Evolutionary conservation across 2,329 filamentous ascomycete species (phyloP).

Genomic region (Cordyceps farinosa): DNA sequence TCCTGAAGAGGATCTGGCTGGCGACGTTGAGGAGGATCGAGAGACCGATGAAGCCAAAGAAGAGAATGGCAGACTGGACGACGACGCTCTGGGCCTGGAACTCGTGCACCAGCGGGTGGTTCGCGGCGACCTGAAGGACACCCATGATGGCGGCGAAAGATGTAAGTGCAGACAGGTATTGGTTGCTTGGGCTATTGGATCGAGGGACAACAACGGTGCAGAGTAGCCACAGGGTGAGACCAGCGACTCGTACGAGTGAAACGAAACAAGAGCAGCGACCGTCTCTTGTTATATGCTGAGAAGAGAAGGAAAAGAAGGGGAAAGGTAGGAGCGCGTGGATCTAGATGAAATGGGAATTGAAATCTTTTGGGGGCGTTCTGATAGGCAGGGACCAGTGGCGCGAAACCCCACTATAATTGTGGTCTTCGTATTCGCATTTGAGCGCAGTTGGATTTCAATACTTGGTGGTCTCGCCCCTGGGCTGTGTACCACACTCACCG

Average conservation of each 20-base stretch:
- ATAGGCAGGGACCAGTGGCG: slow-evolving; percentile 7
- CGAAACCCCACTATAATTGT: neutral
- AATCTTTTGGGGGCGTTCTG: slow-evolving; percentile 10
- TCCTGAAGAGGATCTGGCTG: slow-evolving; percentile 75
- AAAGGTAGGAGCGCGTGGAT: neutral
- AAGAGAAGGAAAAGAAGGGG: neutral
- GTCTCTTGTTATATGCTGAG: neutral
- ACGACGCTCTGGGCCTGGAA: slow-evolving; percentile 46
- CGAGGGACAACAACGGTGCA: neutral
- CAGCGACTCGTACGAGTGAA: neutral
- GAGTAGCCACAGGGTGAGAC: neutral
- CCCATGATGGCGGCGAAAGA: slow-evolving; percentile 44
- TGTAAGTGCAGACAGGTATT: neutral
- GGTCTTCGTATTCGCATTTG: slow-evolving; percentile 8
- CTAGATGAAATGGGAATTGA: neutral
- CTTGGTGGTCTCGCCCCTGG: neutral
- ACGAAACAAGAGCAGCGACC: neutral
- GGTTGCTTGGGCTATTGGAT: neutral
- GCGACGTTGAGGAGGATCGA: slow-evolving; percentile 74
- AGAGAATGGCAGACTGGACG: slow-evolving; percentile 44
- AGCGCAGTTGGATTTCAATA: neutral
- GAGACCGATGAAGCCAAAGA: slow-evolving; percentile 45
- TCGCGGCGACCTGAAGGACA: slow-evolving; percentile 49
- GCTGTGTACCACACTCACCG: neutral
- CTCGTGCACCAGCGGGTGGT: slow-evolving; percentile 47